These are phyloP conservation scores for Leishmania amazonensis DNA, from an alignment of 208 protist species.

Conservation along the genomic window DNA sequence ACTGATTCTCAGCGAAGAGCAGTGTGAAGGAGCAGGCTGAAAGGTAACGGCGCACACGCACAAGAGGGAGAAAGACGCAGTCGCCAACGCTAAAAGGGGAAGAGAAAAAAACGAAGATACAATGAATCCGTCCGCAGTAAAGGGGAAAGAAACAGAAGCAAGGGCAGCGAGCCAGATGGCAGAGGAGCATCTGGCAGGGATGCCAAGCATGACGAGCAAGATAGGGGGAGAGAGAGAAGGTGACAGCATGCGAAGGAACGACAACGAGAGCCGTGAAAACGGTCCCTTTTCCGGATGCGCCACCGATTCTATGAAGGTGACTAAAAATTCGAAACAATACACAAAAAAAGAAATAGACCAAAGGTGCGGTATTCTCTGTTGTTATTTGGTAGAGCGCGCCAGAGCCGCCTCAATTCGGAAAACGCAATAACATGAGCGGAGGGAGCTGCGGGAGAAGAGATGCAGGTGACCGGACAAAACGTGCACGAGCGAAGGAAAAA, in stretches of 20 bases:
- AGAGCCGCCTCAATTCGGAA: not conserved
- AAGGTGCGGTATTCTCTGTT: not conserved
- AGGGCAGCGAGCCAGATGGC: not conserved
- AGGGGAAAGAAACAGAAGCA: not conserved
- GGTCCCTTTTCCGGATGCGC: not conserved
- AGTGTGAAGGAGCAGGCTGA: not conserved
- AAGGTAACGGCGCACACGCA: not conserved
- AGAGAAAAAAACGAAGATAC: not conserved
- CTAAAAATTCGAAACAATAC: not conserved
- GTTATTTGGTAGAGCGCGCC: not conserved
- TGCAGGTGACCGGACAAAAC: not conserved
- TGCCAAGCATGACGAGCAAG: not conserved
- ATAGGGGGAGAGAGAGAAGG: not conserved
- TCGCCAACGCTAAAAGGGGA: not conserved
- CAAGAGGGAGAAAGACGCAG: not conserved
- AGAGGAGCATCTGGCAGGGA: not conserved
- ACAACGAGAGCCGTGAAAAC: not conserved
- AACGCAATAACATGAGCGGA: not conserved
- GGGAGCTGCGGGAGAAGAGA: not conserved
- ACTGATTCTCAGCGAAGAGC: not conserved
- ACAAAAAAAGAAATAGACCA: not conserved
- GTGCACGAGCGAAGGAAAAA: not conserved
- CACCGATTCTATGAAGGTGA: not conserved
- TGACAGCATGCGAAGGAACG: not conserved
- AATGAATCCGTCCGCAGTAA: not conserved